These are phyloP conservation scores for Talaromyces sp. DNA, from an alignment of 2,329 filamentous ascomycete species.

Conservation along the genomic window DNA sequence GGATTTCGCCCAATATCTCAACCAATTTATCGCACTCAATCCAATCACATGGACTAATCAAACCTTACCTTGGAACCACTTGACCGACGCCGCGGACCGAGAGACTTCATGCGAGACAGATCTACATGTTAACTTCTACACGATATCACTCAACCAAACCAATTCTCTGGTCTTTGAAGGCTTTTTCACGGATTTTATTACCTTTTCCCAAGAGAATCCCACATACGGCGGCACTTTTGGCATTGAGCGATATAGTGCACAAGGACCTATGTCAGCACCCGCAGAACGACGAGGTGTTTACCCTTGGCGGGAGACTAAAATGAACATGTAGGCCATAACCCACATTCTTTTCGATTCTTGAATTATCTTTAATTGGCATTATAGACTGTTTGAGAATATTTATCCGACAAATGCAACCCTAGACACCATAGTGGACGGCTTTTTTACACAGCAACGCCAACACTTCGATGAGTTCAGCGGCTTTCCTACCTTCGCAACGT, in stretches of 20 bases:
- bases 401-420: constrained; percentile 3
- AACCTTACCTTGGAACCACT: constrained; percentile 2
- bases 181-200: constrained; percentile 7
- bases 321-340: not conserved
- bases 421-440: constrained; percentile 4
- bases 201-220: constrained; percentile 6
- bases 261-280: constrained; percentile 3
- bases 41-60: constrained; percentile 4
- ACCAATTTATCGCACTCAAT: constrained; percentile 1
- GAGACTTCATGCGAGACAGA: constrained; percentile 1
- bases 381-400: constrained; percentile 4
- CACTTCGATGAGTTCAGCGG: constrained; percentile 10
- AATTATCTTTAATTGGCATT: not conserved
- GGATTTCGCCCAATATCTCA: not conserved
- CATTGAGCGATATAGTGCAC: constrained; percentile 8
- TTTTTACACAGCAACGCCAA: constrained; percentile 5
- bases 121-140: constrained; percentile 4
- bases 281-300: constrained; percentile 5
- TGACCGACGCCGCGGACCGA: not conserved
- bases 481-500: constrained; percentile 12
- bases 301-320: constrained; percentile 7
- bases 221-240: constrained; percentile 1
- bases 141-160: constrained; percentile 5
- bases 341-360: not conserved
- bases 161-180: constrained; percentile 1